These are phyloP conservation scores for Cyclotella kingstonii DNA, from an alignment of 108 stramenopile species.

Conservation along the genomic window DNA sequence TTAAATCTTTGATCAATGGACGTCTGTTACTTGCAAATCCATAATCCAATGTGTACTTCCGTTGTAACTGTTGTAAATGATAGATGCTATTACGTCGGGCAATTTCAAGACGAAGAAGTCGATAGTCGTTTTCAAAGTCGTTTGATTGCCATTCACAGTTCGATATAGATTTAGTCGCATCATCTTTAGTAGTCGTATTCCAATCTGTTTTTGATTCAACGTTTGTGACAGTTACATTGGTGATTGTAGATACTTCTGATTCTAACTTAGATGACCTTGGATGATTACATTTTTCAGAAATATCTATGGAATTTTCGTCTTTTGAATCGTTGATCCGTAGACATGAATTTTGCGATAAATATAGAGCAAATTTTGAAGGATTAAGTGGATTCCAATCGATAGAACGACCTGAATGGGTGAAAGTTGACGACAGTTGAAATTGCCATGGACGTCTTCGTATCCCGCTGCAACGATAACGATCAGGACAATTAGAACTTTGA, in stretches of 20 bases:
- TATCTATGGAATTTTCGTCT: background rate
- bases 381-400: too few species aligned
- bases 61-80: constrained; percentile 34
- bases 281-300: too few species aligned
- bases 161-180: constrained; percentile 1
- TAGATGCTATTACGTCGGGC: constrained; percentile 19
- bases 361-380: too few species aligned
- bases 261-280: too few species aligned
- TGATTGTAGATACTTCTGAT: background rate
- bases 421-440: too few species aligned
- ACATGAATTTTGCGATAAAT: too few species aligned
- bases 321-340: too few species aligned
- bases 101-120: constrained; percentile 30
- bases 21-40: constrained; percentile 39
- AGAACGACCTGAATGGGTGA: too few species aligned
- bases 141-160: constrained; percentile 37
- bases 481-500: too few species aligned
- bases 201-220: background rate
- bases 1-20: constrained; percentile 26
- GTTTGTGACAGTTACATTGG: background rate
- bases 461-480: too few species aligned
- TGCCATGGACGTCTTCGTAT: too few species aligned
- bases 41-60: constrained; percentile 37
- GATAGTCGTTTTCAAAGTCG: constrained; percentile 35
- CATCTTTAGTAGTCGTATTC: background rate